phyloP scores from a whole-genome alignment of 306 rosid genomes.

The Malus fusca region DNA sequence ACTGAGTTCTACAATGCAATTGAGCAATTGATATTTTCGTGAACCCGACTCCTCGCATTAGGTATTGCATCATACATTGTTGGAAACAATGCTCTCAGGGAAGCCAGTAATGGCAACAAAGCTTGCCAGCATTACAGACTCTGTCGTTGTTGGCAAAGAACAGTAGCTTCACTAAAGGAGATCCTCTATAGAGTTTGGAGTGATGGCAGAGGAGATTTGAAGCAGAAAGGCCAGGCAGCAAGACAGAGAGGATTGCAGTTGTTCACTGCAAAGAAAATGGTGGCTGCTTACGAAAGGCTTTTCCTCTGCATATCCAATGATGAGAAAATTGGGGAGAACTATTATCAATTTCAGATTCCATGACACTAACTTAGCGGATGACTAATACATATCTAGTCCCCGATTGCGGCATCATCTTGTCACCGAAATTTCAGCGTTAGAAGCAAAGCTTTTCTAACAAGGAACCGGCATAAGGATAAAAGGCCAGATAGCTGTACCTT shows the following conservation, averaged over 20 bases:
- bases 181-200: conserved; percentile 28
- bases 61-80: conserved; percentile 55
- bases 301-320: conserved; percentile 56
- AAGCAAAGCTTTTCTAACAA: not conserved
- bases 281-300: conserved; percentile 59
- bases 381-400: not conserved
- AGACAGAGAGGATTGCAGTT: conserved; percentile 51
- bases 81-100: conserved; percentile 56
- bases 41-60: conserved; percentile 49
- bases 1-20: conserved; percentile 54
- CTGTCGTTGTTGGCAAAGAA: conserved; percentile 47
- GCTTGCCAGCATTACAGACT: conserved; percentile 67
- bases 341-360: conserved; percentile 35
- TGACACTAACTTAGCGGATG: not conserved
- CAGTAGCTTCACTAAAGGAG: conserved; percentile 42
- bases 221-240: conserved; percentile 50
- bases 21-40: conserved; percentile 52
- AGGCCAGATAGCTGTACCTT: not conserved
- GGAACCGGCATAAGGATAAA: not conserved
- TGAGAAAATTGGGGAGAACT: conserved; percentile 14
- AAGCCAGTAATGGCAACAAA: conserved; percentile 64
- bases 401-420: not conserved
- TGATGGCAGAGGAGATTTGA: conserved; percentile 36
- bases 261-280: conserved; percentile 72
- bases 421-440: not conserved